phyloP scores from a whole-genome alignment of 1,139 yeast species.

The Arxiozyma telluris region DNA sequence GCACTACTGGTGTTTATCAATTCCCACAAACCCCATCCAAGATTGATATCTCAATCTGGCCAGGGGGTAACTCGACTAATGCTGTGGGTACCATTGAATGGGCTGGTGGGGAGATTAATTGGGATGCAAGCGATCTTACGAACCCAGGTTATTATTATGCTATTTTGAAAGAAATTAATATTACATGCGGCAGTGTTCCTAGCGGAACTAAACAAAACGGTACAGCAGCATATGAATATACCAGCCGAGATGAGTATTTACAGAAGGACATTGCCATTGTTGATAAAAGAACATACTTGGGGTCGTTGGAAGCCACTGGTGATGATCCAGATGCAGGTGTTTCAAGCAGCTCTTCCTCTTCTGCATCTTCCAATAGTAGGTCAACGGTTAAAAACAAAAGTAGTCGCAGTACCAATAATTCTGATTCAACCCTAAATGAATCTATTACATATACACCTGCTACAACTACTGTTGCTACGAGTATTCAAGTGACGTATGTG shows the following conservation, averaged over 20 bases:
- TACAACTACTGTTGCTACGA: background rate
- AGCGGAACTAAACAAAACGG: constrained; percentile 39
- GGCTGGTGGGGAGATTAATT: constrained; percentile 88
- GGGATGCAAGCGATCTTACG: constrained; percentile 67
- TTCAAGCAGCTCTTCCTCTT: constrained; percentile 4
- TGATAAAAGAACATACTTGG: constrained; percentile 51
- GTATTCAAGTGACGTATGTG: constrained; percentile 1
- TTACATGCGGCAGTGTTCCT: constrained; percentile 68
- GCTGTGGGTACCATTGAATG: constrained; percentile 75
- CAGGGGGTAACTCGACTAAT: constrained; percentile 66
- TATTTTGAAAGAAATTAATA: constrained; percentile 47
- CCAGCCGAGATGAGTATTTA: constrained; percentile 38
- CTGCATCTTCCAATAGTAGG: background rate
- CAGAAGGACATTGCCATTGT: constrained; percentile 46
- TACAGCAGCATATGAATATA: constrained; percentile 49
- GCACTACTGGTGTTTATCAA: constrained; percentile 46
- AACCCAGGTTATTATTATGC: constrained; percentile 74
- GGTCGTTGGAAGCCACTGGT: constrained; percentile 55
- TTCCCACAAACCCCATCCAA: constrained; percentile 89
- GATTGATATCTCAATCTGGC: constrained; percentile 83
- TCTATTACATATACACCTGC: background rate
- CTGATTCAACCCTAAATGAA: background rate
- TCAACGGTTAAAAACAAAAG: background rate
- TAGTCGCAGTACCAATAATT: background rate
- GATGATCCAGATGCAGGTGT: constrained; percentile 41